Evolutionary conservation across 2,329 filamentous ascomycete species (phyloP), one percentile per base, ranked within the genome.

Genomic region (Hypoxylon sp.): DNA sequence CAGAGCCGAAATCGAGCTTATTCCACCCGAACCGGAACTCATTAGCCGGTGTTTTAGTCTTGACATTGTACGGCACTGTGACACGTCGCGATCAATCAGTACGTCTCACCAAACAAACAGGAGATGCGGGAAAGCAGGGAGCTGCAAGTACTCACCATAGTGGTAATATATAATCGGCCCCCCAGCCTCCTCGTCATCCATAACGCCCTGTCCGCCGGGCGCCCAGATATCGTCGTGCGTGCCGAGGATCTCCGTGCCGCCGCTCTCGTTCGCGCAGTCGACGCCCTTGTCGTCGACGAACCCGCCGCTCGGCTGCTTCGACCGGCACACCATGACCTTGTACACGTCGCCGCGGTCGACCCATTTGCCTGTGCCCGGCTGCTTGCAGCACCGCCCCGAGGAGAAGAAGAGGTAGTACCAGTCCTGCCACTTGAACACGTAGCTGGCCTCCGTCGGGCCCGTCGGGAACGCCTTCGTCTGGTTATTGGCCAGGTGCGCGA

Each of bases 321-420:
- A 70, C 16, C 70, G 70, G 61, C 70, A 71, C 33, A 71, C 70
- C 70, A 72, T 72, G 16, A 71, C 63, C 50, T 69, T 69, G 28
- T 72, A 72, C 26, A 69, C 70, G 22, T 72, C 62, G 12, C 67
- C 70, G 26, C 45, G 42, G 40, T 53, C 64, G 6, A 68, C 33
- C 70, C 70, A 72, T 20, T 16, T 22, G 49, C 54, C 60, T n/a
- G n/a, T n/a, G 11, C 67, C 20, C 20, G 20, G 54, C 45, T 70
- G 54, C 57, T 54, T 55, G 42, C 69, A 68, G 63, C 68, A 71
- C 6, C 65, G 66, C 18, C 70, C 68, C 9, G 70, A 70, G 9
- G 68, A 70, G 67, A 68, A 71, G 59, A 72, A 72, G 40, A 71
- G 33, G 52, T 71, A 72, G 57, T 70, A 70, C 58, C 59, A 72